Evolutionary conservation across 352 stramenopile genomes (phyloP).

Genomic region (Phytophthora sojae): DNA sequence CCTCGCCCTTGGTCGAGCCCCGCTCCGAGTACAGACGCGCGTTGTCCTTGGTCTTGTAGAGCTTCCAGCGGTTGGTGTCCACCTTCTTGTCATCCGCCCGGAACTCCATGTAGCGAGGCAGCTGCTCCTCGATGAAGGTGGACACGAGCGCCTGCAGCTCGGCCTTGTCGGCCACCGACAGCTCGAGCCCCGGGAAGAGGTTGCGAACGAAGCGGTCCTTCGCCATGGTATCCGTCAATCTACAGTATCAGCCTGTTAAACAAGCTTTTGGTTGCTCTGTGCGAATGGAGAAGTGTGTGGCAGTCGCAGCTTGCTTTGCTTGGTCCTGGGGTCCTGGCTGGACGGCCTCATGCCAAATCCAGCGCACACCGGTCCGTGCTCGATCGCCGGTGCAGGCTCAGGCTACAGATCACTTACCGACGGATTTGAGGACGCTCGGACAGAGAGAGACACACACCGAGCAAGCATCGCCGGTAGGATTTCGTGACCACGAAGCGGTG

Average conservation of each 20-base stretch:
- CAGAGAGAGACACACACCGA: conserved; percentile 1
- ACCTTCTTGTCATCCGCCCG: conserved; percentile 30
- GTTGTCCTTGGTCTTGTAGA: conserved; percentile 42
- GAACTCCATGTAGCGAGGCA: conserved; percentile 46
- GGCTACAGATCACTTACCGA: not conserved
- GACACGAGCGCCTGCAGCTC: conserved; percentile 39
- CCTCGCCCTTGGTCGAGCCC: conserved; percentile 14
- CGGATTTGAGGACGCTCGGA: conserved; percentile 9
- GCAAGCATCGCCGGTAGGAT: conserved; percentile 30
- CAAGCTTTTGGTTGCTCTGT: not conserved
- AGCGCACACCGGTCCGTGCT: conserved; percentile 16
- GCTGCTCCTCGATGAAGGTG: conserved; percentile 42
- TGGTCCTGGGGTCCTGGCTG: not conserved
- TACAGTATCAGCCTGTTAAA: too few species aligned
- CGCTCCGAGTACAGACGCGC: conserved; percentile 41
- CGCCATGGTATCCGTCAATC: conserved; percentile 24
- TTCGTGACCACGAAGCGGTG: not conserved
- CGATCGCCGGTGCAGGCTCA: conserved; percentile 9
- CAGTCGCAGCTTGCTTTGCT: not conserved
- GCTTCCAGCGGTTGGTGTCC: conserved; percentile 45
- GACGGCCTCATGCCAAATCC: conserved; percentile 18
- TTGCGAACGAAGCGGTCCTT: conserved; percentile 39
- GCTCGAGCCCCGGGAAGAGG: conserved; percentile 32
- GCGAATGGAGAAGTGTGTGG: conserved; percentile 28
- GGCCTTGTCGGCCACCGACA: conserved; percentile 34